A percentile compares a stretch with the other conserved stretches of the same genome.
These are phyloP conservation scores for Terfezia boudieri DNA, from an alignment of 495 filamentous ascomycete genomes.

Conservation along the genomic window DNA sequence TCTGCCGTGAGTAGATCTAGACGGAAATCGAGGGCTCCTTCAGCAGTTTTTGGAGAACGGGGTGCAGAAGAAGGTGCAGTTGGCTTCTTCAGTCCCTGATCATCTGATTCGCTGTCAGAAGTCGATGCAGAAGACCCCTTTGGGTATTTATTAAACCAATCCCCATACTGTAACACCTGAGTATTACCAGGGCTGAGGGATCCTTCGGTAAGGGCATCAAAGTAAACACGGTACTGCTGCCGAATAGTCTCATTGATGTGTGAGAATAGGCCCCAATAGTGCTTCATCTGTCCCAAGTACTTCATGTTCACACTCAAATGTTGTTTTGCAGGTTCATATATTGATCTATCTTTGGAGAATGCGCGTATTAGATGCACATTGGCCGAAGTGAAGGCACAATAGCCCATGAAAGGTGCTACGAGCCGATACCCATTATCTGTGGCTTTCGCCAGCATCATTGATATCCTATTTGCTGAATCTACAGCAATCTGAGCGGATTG, in stretches of 20 bases:
- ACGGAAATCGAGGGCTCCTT: constrained; percentile 13
- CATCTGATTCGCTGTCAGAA: constrained; percentile 22
- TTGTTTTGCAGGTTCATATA: constrained; percentile 58
- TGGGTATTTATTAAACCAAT: constrained; percentile 93
- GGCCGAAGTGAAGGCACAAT: constrained; percentile 79
- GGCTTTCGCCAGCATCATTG: constrained; percentile 56
- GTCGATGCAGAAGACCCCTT: constrained; percentile 38
- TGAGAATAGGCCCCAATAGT: constrained; percentile 94
- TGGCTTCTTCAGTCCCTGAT: constrained; percentile 4
- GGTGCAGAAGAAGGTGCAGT: neutral
- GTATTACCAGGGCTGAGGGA: constrained; percentile 30
- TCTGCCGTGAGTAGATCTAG: constrained; percentile 81
- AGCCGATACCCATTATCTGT: constrained; percentile 44
- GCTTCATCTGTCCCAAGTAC: constrained; percentile 84
- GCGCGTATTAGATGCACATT: constrained; percentile 83
- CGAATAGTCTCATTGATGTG: constrained; percentile 87
- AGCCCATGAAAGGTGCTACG: constrained; percentile 78
- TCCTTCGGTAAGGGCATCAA: constrained; percentile 44
- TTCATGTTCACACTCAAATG: constrained; percentile 76
- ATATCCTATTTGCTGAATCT: constrained; percentile 76
- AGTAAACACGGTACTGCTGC: constrained; percentile 66
- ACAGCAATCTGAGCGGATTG: constrained; percentile 37
- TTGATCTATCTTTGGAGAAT: constrained; percentile 55
- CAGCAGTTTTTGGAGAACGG: constrained; percentile 4
- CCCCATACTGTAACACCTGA: constrained; percentile 79